Percentiles rank a stretch among this genome's conserved stretches.
Evolutionary conservation across 129 eudicot species (phyloP).

Genomic region (Lonicera japonica): DNA sequence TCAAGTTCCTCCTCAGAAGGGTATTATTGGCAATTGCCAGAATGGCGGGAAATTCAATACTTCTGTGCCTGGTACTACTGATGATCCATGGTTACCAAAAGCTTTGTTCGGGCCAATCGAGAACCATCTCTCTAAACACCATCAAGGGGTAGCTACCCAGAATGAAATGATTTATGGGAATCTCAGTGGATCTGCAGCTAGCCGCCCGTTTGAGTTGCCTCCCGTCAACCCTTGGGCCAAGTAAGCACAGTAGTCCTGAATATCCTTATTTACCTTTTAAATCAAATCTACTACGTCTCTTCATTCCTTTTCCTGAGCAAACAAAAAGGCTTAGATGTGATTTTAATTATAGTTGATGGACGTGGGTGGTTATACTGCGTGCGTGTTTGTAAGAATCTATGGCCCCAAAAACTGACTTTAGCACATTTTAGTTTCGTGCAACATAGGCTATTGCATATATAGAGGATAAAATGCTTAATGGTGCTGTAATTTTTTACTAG

Average conservation of each 20-base stretch:
- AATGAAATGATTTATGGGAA: slow-evolving; percentile 48
- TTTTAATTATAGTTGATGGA: background rate
- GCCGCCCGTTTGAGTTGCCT: slow-evolving; percentile 43
- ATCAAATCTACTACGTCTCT: background rate
- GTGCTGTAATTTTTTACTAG: too few species aligned
- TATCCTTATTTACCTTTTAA: background rate
- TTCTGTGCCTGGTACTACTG: slow-evolving; percentile 30
- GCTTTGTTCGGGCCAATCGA: slow-evolving; percentile 37
- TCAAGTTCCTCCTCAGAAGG: slow-evolving; percentile 32
- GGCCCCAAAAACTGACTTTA: too few species aligned
- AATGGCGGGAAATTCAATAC: slow-evolving; percentile 31
- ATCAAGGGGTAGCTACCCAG: slow-evolving; percentile 26
- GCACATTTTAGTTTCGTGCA: too few species aligned
- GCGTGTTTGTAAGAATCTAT: too few species aligned
- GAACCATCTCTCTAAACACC: slow-evolving; percentile 24
- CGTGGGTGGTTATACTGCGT: background rate
- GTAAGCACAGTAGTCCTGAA: slow-evolving; percentile 39
- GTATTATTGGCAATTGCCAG: slow-evolving; percentile 32
- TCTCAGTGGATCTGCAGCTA: slow-evolving; percentile 39
- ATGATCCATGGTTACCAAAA: slow-evolving; percentile 52
- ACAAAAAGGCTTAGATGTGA: background rate
- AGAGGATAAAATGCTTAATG: too few species aligned
- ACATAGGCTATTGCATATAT: too few species aligned
- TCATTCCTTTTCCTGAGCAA: background rate
- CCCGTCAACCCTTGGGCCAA: slow-evolving; percentile 59